Evolutionary conservation across 441 rosid species (phyloP), one percentile per base, ranked within the genome.

Genomic region (Adansonia madagascariensis): DNA sequence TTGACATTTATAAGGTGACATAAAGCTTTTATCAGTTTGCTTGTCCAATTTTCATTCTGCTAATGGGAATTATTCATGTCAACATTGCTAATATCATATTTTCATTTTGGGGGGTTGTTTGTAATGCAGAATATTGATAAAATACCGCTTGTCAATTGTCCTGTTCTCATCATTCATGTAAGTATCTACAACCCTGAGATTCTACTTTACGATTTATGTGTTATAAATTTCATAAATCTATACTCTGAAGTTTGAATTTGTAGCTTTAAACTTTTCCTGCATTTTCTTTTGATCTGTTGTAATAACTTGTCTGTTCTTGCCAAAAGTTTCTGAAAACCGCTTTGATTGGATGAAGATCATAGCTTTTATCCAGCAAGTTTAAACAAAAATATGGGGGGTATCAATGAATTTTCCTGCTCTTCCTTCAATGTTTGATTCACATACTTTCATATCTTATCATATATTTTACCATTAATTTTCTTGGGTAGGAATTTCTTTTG

Each of bases 1-100:
- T 96, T 43, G 99, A 94, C 84, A 96, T 96, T 72, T 96, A 89
- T 85, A 96, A 94, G 98, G 99, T 92, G 84, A 80, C 43, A 11
- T 8, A 17, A 24, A 70, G 52, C 60, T 71, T 47, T 59, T 35
- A 74, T 72, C 35, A 3, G 76, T 61, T 61, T 61, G 39, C 44
- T 78, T 66, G 27, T 20, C 53, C 47, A 8, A 60, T 43, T 8
- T 43, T 27, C 31, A 49, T 72, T 62, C 46, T 60, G 31, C 59
- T 68, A 43, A 41, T 18, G 35, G 57, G 56, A 41, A 57, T 66
- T 14, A 3, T 39, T 73, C 49, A 53, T 53, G 49, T 39, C 27
- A 74, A 46, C 49, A 24, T 27, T 61, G 66, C 56, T 17, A 15
- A 47, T 15, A 14, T 60, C 24, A 44, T 47, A 15, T 59, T 65